These are phyloP conservation scores for Cytidiella melzeri DNA, from an alignment of 768 basidiomycete species.

Conservation along the genomic window DNA sequence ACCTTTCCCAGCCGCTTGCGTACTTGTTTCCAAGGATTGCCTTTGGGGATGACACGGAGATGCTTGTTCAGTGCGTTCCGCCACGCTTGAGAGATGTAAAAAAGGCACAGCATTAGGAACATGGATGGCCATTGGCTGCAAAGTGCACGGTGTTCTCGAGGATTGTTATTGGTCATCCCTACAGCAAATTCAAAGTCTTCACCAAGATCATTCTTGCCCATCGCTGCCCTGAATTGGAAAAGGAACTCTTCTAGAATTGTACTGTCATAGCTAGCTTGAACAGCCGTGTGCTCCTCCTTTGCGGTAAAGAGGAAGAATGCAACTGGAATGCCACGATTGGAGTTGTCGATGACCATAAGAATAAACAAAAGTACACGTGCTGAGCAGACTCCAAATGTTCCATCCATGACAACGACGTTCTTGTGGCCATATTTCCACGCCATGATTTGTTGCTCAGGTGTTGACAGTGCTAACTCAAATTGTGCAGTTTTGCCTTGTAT, in stretches of 20 bases:
- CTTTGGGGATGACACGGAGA: conserved; percentile 19
- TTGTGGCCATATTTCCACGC: conserved; percentile 15
- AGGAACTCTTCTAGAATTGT: conserved; percentile 3
- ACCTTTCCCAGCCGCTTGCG: too few species aligned
- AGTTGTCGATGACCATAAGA: conserved; percentile 13
- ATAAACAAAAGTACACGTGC: conserved; percentile 12
- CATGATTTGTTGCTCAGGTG: conserved; percentile 2
- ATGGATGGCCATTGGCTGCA: conserved; percentile 6
- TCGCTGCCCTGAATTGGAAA: too few species aligned
- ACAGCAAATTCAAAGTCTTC: conserved; percentile 17
- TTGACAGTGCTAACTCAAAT: conserved; percentile 17
- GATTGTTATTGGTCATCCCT: conserved; percentile 27
- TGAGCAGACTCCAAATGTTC: conserved; percentile 16
- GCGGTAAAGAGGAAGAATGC: conserved; percentile 17
- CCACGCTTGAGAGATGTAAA: conserved; percentile 32
- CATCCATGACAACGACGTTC: conserved; percentile 11
- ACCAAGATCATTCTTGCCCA: conserved; percentile 13
- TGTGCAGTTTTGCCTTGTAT: conserved; percentile 11
- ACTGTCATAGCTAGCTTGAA: neutral
- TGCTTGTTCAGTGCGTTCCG: conserved; percentile 23
- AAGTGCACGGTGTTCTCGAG: conserved; percentile 21
- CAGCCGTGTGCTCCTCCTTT: conserved; percentile 14
- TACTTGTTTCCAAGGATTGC: neutral
- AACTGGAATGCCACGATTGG: conserved; percentile 10
- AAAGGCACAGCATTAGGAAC: conserved; percentile 29